Evolutionary conservation across 306 rosid species (phyloP), one percentile per base, ranked within the genome.

Genomic region (Cucumis hystrix): DNA sequence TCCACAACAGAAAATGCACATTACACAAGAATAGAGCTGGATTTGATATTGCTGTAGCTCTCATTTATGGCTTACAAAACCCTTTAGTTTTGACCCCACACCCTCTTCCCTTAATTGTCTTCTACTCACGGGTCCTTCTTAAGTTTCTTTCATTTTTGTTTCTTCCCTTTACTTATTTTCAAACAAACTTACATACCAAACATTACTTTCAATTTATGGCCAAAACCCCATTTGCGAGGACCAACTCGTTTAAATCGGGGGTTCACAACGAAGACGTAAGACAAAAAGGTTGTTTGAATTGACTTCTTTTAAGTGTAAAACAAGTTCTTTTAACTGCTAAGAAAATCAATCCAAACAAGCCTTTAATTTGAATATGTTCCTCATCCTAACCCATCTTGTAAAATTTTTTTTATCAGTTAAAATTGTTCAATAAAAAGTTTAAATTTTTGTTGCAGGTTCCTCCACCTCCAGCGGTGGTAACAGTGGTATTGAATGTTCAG

Each of bases 401-500:
- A 23, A 23, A 11, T 60, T 60, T 12, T 25, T 25, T 0, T 4
- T 20, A 57, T 57, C 4, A 1, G 9, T 7, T 56, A 17, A 57
- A 57, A 33, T 35, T 7, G 15, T 62, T 7, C 40, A 62, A 63
- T 28, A 23, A 15, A 13, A 37, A 6, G 40, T 45, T 8, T 7
- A 45, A 33, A 43, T 33, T 2, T 47, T 45, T 28, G n/a, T 86
- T 82, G 68, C 83, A 90, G 96, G 39, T 57, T 45, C 60, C 76
- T 16, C 60, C 76, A 72, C 81, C 92, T 52, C 93, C 94, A 49
- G 83, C 91, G 4, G 89, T 80, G 64, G 79, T 89, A 52, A 92
- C 96, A 67, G 87, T 87, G 16, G 86, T 86, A 6, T 86, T 96
- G 5, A 79, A 85, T 52, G 88, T 92, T 76, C 85, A 82, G 78